phyloP scores from a whole-genome alignment of 2,329 filamentous ascomycete species.

The Penicillium paneum region DNA sequence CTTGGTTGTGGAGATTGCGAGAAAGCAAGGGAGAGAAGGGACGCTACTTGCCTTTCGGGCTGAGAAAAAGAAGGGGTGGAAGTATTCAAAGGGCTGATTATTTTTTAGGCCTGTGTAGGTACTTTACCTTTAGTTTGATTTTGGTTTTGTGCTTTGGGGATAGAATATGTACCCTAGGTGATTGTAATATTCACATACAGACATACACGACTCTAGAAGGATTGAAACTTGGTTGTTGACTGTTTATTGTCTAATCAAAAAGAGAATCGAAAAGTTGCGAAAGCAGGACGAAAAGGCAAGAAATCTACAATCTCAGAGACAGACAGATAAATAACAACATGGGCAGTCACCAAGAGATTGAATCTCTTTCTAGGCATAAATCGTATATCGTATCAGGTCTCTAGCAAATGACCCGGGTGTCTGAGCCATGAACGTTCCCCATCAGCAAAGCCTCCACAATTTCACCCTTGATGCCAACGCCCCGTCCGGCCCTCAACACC shows the following conservation, averaged over 20 bases:
- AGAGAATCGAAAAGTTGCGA: neutral
- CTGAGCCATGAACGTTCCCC: slow-evolving; percentile 47
- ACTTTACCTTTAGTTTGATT: neutral
- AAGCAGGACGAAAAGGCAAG: neutral
- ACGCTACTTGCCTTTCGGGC: slow-evolving; percentile 55
- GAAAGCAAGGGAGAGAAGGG: slow-evolving; percentile 64
- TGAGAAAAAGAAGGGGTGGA: slow-evolving; percentile 51
- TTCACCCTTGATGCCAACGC: slow-evolving; percentile 64
- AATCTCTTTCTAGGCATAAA: slow-evolving; percentile 7
- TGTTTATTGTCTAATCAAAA: neutral
- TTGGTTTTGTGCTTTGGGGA: neutral
- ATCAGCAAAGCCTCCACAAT: slow-evolving; percentile 78
- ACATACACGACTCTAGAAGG: neutral
- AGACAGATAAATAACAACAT: neutral
- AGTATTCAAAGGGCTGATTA: slow-evolving; percentile 39
- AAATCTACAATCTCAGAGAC: neutral
- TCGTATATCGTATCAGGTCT: slow-evolving; percentile 7
- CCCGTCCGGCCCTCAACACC: slow-evolving; percentile 51
- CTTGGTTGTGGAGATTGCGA: slow-evolving; percentile 81
- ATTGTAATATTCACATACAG: neutral
- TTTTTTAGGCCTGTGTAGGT: neutral
- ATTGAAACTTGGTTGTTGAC: neutral
- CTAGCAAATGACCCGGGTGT: slow-evolving; percentile 20
- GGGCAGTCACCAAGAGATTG: slow-evolving; percentile 8
- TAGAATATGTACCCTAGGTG: neutral